Evolutionary conservation across 495 filamentous ascomycete species (phyloP), one percentile per base, ranked within the genome.

Genomic region (Tuber microsphaerosporum): DNA sequence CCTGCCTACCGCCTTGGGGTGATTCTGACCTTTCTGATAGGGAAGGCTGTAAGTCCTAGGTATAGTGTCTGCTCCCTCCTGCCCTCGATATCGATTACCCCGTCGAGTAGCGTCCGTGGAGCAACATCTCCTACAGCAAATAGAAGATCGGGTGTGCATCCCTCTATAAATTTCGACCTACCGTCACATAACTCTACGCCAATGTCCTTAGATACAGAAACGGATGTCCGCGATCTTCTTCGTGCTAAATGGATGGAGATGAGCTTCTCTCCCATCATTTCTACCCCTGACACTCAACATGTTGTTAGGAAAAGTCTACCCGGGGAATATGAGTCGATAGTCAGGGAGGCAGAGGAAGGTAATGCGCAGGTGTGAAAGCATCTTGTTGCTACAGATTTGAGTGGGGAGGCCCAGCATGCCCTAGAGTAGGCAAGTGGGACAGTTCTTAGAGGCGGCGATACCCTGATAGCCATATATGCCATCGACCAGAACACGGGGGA

Each of bases 391-490:
- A 97, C 93, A 0, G 95, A 98, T 84, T 84, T 97, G 45, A 97
- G 92, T 79, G 92, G 94, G 65, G 95, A 99, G 85, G 94, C 94
- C 5, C 91, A 93, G 17, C 93, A 97, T 83, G 95, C 95, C 16
- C 85, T 98, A 41, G 95, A 98, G 83, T 99, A 94, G 94, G 96
- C 94, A 0, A 94, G 98, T 72, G 95, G 95, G 61, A 97, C 93
- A 5, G 91, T 98, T n/a, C 87, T 99, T 12, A 88, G 95, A 68
- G 93, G 97, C 82, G 95, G 95, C 22, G 95, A 99, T 83, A 98
- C 94, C 1, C 87, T 99, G 51, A 88, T 97, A 73, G 93, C 93
- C 34, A 92, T 99, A 72, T 97, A 93, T 84, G 94, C 93, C 75
- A 89, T 94, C 69, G 92, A 96, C 79, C 94, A 97, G 83, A 94